These are phyloP conservation scores for Tylopilus sp. DNA, from an alignment of 768 basidiomycete species.

Conservation along the genomic window DNA sequence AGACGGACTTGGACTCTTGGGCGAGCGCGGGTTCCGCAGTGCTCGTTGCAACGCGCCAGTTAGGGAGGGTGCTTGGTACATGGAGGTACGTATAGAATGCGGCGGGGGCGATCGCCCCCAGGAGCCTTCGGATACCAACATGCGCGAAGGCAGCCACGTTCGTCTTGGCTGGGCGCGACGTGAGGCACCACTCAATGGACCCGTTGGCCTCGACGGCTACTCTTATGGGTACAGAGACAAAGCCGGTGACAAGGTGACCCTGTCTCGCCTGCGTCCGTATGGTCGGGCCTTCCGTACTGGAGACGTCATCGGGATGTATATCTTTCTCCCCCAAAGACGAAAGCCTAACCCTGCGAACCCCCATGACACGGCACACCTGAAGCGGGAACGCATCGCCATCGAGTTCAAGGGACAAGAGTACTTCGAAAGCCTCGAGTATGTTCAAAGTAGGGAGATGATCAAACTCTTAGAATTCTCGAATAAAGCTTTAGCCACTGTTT, in stretches of 20 bases:
- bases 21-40: conserved; percentile 88
- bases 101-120: conserved; percentile 60
- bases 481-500: conserved; percentile 52
- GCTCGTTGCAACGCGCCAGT: conserved; percentile 88
- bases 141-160: conserved; percentile 74
- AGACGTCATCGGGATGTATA: conserved; percentile 92
- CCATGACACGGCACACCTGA: conserved; percentile 77
- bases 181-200: conserved; percentile 91
- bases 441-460: conserved; percentile 88
- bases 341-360: conserved; percentile 58
- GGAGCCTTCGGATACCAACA: conserved; percentile 41
- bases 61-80: conserved; percentile 89
- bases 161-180: conserved; percentile 89
- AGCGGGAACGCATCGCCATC: conserved; percentile 89
- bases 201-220: conserved; percentile 91
- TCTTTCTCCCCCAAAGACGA: conserved; percentile 74
- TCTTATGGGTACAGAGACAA: conserved; percentile 91
- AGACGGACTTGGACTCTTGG: conserved; percentile 71
- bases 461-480: conserved; percentile 76
- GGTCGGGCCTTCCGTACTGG: conserved; percentile 72
- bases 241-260: conserved; percentile 84
- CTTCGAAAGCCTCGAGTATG: conserved; percentile 91
- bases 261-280: conserved; percentile 79
- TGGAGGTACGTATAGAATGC: conserved; percentile 80
- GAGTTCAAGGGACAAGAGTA: conserved; percentile 96